phyloP scores from a whole-genome alignment of 2,329 filamentous ascomycete genomes.

The Lomentospora prolificans region DNA sequence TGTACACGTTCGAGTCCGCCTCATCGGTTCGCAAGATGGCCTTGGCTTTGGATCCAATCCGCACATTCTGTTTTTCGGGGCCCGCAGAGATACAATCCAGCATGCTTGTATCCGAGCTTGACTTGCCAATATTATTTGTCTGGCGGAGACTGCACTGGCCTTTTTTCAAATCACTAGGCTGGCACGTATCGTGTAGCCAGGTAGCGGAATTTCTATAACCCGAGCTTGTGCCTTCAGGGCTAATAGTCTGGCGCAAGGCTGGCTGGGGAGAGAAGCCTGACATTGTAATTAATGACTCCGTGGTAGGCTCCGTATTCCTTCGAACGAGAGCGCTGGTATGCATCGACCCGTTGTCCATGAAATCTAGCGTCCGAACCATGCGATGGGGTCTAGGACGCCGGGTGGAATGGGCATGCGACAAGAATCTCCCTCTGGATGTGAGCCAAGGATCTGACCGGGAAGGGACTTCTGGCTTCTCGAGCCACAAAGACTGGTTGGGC shows the following conservation, averaged over 20 bases:
- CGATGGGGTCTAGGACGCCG: background rate
- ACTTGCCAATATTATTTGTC: background rate
- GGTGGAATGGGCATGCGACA: background rate
- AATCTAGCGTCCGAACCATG: background rate
- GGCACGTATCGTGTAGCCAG: background rate
- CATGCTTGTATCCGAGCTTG: background rate
- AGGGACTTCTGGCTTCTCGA: background rate
- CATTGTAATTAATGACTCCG: background rate
- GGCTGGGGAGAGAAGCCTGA: no score
- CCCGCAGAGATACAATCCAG: background rate
- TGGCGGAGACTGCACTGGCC: no score
- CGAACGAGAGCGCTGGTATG: background rate
- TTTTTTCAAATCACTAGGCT: background rate
- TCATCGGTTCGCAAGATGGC: background rate
- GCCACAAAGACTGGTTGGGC: conserved; percentile 67
- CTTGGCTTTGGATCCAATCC: background rate
- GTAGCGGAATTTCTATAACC: background rate
- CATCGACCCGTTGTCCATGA: background rate
- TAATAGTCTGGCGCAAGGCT: background rate
- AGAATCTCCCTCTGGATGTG: background rate
- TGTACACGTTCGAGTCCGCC: no score
- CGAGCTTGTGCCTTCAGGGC: background rate
- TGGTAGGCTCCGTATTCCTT: background rate
- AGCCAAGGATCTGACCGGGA: background rate
- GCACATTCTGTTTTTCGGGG: background rate